Evolutionary conservation across 2,329 filamentous ascomycete genomes (phyloP), one percentile per base, ranked within the genome.

Genomic region (Raffaelea albimanens): DNA sequence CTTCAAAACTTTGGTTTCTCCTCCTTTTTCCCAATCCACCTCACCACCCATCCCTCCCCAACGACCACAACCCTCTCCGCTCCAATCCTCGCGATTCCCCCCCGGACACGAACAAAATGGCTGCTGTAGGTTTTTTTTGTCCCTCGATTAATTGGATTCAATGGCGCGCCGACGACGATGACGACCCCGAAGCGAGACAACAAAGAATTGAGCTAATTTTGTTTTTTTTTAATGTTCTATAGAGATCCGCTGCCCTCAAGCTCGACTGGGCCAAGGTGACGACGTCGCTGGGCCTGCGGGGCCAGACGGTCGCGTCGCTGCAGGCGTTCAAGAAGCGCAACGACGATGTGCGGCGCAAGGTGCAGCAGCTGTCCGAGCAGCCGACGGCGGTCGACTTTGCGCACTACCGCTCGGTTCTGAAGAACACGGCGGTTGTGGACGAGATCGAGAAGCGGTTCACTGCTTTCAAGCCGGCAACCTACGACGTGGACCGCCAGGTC

Each of bases 261-360:
- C 82, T 98, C 79, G 93, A 98, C 83, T 98, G 93, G 93, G 82
- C 82, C 74, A 93, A 94, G 76, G 82, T 98, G 65, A 85, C 85
- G 72, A 82, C 80, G 72, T 94, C 91, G 65, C 89, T 98, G 63
- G 91, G 91, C 69, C 88, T 98, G 69, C 87, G 87, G 70, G 93
- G 93, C 68, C 87, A 89, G 75, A 98, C 93, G 59, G 90, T 87
- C 59, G 73, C 84, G 62, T 85, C 91, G 53, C 88, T 98, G 53
- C 85, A 91, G 68, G 80, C 87, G 57, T 98, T 98, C 85, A 98
- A 98, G 82, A 93, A 95, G 83, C 90, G 93, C 75, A 96, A 97
- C 78, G 93, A 98, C 67, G 90, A 96, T 68, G 91, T 88, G 66
- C 90, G 91, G 72, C 91, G 93, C 76, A 91, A 91, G 74, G 78